Evolutionary conservation across 73 alveolate species (phyloP).

Genomic region (Paramecium primaurelia): DNA sequence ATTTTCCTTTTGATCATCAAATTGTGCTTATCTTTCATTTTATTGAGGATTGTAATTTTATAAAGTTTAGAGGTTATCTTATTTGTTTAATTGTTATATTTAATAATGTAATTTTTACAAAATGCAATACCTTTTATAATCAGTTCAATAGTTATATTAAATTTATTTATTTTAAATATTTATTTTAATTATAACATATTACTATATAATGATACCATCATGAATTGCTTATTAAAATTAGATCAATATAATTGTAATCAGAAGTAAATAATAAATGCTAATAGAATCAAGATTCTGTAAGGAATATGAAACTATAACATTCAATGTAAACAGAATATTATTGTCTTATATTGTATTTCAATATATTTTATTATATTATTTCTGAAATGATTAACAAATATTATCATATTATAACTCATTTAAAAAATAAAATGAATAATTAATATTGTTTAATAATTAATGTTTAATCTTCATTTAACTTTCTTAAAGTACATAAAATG

Average conservation of each 20-base stretch:
- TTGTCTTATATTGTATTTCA: too few relatives aligned
- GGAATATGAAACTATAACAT: too few relatives aligned
- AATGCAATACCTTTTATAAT: background rate
- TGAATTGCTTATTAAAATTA: background rate
- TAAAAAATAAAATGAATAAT: too few relatives aligned
- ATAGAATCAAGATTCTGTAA: background rate
- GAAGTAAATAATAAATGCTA: background rate
- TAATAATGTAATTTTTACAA: background rate
- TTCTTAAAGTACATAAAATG: too few relatives aligned
- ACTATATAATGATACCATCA: background rate
- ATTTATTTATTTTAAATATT: background rate
- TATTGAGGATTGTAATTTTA: background rate
- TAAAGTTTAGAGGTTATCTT: background rate
- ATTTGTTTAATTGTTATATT: background rate
- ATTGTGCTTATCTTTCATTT: background rate
- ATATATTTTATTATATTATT: too few relatives aligned
- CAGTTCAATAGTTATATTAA: background rate
- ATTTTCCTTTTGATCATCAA: background rate
- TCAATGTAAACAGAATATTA: too few relatives aligned
- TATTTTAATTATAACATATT: background rate
- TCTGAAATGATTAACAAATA: too few relatives aligned
- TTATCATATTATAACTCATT: too few relatives aligned
- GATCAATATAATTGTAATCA: too few relatives aligned
- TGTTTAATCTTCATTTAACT: too few relatives aligned
- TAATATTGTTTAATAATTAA: too few relatives aligned